A percentile compares a stretch with the other conserved stretches of the same genome.
These are phyloP conservation scores for Cardamine chenopodiifolia DNA, from an alignment of 345 rosid species.

Conservation along the genomic window DNA sequence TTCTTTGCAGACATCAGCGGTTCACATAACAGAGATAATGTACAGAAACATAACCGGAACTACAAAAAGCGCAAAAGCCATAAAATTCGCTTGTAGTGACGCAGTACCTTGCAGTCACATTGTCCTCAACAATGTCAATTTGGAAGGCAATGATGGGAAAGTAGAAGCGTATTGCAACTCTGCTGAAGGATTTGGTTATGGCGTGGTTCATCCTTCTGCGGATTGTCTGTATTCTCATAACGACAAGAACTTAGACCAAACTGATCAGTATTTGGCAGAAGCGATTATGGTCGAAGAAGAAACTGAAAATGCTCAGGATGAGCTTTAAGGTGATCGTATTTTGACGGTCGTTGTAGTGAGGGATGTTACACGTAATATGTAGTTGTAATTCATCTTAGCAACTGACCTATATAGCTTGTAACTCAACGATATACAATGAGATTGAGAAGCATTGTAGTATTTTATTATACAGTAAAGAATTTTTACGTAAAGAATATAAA, in stretches of 20 bases:
- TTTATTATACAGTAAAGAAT: neutral
- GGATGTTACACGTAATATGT: conserved; percentile 18
- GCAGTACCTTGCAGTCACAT: conserved; percentile 83
- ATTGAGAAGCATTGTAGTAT: conserved; percentile 36
- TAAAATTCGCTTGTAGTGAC: conserved; percentile 92
- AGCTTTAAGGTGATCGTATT: conserved; percentile 28
- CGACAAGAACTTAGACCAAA: conserved; percentile 29
- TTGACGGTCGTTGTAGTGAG: conserved; percentile 36
- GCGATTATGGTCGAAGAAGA: conserved; percentile 6
- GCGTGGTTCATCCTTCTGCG: conserved; percentile 83
- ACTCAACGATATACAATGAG: conserved; percentile 33
- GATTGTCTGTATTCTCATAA: conserved; percentile 80
- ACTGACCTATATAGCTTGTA: conserved; percentile 29
- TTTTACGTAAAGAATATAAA: neutral
- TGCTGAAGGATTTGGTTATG: conserved; percentile 79
- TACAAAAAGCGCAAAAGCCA: conserved; percentile 69
- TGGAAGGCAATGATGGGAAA: conserved; percentile 70
- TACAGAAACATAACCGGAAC: conserved; percentile 87
- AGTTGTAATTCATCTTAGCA: conserved; percentile 34
- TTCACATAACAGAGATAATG: conserved; percentile 77
- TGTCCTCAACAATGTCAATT: conserved; percentile 73
- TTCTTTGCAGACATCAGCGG: conserved; percentile 74
- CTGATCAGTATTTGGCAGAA: conserved; percentile 12
- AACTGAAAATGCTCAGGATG: conserved; percentile 27
- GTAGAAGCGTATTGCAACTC: conserved; percentile 93